Base-by-base conservation (phyloP, 148 eudicot genomes). In the Camellia sinensis region DNA sequence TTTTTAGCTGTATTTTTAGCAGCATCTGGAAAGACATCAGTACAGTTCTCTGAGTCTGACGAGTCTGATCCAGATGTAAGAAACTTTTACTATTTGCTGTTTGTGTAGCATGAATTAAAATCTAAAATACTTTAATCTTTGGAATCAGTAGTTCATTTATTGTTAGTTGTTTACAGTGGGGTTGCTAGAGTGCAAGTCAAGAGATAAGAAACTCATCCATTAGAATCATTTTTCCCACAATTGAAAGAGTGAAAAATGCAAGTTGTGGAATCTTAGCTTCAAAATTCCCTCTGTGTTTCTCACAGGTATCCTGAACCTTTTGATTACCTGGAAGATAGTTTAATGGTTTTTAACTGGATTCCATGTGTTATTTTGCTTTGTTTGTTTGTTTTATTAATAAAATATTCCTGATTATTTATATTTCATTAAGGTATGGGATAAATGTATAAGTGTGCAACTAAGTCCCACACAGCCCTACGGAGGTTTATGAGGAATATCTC, bases 31-130 rank as follows among this genome's bases (percentile, higher is more conserved):
- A 95, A 93, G 86, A 85, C 79, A 85, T 86, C 93, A 19, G 78
- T 80, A 53, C 85, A 85, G 73, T 78, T 76, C 67, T 82, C 83
- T 64, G 98, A 93, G 77, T 95, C 98, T 22, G 89, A 95, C 75
- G 97, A 95, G 84, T 95, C 98, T 22, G 97, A 95, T 81, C 98
- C 98, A 64, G 93, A 95, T 86, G 98, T 95, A 80, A 87, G 87
- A 63, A 77, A 10, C 46, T 61, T 53, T 41, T 12, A 67, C 44
- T 7, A 17, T 69, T 53, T 66, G 59, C 44, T 18, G 50, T 53
- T 50, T 9, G 11, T 67, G 9, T 56, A 7, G 41, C 62, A 76
- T 2, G 53, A 67, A 48, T 61, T n/a, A 5, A 71, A 63, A 43
- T 45, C 60, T 65, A 59, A 63, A 41, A 19, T 78, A 62, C 19